Evolutionary conservation across 2,329 filamentous ascomycete genomes (phyloP).

Genomic region (Exserohilum turcica): DNA sequence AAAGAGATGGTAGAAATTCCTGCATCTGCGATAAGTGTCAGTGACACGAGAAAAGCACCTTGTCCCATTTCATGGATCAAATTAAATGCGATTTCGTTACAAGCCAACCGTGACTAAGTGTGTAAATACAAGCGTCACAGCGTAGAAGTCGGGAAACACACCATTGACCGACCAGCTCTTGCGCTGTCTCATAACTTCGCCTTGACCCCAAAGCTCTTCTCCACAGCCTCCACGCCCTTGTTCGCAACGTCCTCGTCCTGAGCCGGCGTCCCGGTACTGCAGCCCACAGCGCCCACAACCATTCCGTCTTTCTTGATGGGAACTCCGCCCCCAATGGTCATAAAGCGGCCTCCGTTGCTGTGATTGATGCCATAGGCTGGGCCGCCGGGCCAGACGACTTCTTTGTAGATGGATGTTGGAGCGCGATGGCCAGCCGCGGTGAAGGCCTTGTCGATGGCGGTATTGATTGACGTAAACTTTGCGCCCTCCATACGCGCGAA

Average conservation of each 20-base stretch:
- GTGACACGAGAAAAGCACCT: no score
- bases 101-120: no score
- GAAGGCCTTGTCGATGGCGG: conserved; percentile 67
- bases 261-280: conserved; percentile 59
- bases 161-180: no score
- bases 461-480: conserved; percentile 58
- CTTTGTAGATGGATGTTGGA: conserved; percentile 59
- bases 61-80: no score
- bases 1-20: no score
- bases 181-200: conserved; percentile 46
- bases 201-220: conserved; percentile 43
- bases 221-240: conserved; percentile 57
- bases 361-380: conserved; percentile 59
- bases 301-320: conserved; percentile 56
- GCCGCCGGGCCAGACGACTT: conserved; percentile 60
- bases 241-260: conserved; percentile 61
- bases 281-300: conserved; percentile 60
- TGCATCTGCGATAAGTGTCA: no score
- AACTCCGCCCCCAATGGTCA: conserved; percentile 59
- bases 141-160: no score
- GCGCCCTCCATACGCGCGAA: conserved; percentile 57
- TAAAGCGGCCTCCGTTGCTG: conserved; percentile 60
- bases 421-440: conserved; percentile 61
- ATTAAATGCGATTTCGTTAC: no score
- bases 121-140: no score